phyloP scores from a whole-genome alignment of 805 yeast genomes.

The Wickerhamia fluorescens region DNA sequence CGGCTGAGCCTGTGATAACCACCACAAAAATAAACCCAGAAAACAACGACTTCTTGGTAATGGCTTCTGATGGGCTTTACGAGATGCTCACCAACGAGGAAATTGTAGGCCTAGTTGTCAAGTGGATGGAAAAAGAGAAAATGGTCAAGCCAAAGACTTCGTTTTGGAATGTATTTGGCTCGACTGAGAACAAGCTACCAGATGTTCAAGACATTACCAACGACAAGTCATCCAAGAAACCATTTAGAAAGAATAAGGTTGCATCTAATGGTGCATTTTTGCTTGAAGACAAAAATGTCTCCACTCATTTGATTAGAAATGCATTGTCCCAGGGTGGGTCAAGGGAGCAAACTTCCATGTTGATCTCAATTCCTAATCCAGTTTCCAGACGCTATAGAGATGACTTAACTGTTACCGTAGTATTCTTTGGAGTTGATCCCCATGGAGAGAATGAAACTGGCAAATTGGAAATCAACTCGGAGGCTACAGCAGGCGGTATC shows the following conservation, averaged over 20 bases:
- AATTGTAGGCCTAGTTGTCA: slow-evolving; percentile 83
- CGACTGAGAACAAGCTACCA: slow-evolving; percentile 47
- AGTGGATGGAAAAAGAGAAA: slow-evolving; percentile 80
- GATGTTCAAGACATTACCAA: slow-evolving; percentile 56
- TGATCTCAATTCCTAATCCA: slow-evolving; percentile 88
- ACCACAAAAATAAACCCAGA: slow-evolving; percentile 67
- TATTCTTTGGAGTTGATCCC: slow-evolving; percentile 70
- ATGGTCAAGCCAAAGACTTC: slow-evolving; percentile 47
- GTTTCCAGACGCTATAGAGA: slow-evolving; percentile 88
- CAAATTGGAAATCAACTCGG: slow-evolving; percentile 46
- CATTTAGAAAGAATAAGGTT: slow-evolving; percentile 51
- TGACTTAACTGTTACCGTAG: slow-evolving; percentile 92
- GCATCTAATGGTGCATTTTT: slow-evolving; percentile 36
- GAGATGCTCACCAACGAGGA: slow-evolving; percentile 91
- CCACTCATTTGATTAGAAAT: slow-evolving; percentile 90
- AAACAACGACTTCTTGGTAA: slow-evolving; percentile 76
- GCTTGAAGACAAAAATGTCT: slow-evolving; percentile 78
- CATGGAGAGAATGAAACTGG: slow-evolving; percentile 39
- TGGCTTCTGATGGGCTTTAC: slow-evolving; percentile 92
- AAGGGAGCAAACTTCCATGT: slow-evolving; percentile 78
- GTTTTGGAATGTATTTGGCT: slow-evolving; percentile 39
- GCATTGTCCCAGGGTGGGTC: slow-evolving; percentile 85
- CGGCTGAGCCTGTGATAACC: slow-evolving; percentile 91
- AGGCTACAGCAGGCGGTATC: slow-evolving; percentile 55
- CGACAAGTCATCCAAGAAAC: slow-evolving; percentile 60